Evolutionary conservation across 140 eudicot genomes (phyloP), one percentile per base, ranked within the genome.

Genomic region (Erigeron philadelphicus): DNA sequence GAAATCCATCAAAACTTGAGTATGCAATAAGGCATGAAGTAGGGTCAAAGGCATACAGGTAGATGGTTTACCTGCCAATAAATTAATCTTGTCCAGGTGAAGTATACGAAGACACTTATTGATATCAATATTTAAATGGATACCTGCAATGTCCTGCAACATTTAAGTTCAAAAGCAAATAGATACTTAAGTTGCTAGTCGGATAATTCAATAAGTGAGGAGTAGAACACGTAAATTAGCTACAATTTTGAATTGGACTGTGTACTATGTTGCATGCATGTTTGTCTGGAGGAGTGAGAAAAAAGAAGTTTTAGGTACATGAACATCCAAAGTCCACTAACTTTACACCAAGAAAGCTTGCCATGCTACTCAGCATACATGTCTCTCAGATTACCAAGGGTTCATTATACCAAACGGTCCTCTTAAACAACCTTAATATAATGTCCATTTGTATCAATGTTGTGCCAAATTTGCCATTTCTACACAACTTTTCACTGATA

Each of bases 91-190:
- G 74, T 88, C 98, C 84, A 91, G 79, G 79, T 84, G 83, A 73
- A 88, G 83, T 75, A 86, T 76, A 52, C 64, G 89, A 45, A 91
- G 86, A 85, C 89, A 91, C 81, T 91, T 86, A 40, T 88, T 91
- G 72, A 88, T 66, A 74, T 91, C 98, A 76, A 91, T 86, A 72
- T 91, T 83, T 75, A 91, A 74, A 78, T 91, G 85, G 49, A 91
- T 86, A 76, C 98, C 98, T 75, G 98, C 89, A 84, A 91, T 84
- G 57, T 88, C 90, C 97, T 91, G 87, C 86, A 85, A 71, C 64
- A 5, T 79, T 49, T 31, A 74, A 66, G 65, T 81, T 45, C 62
- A 80, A 17, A 55, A 75, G 59, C 35, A 62, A 67, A 62, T 54
- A 47, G 15, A 71, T 58, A 19, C 11, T 18, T 38, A 53, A 63